Evolutionary conservation across 2,329 filamentous ascomycete species (phyloP).

Genomic region (Neobulgaria alba): DNA sequence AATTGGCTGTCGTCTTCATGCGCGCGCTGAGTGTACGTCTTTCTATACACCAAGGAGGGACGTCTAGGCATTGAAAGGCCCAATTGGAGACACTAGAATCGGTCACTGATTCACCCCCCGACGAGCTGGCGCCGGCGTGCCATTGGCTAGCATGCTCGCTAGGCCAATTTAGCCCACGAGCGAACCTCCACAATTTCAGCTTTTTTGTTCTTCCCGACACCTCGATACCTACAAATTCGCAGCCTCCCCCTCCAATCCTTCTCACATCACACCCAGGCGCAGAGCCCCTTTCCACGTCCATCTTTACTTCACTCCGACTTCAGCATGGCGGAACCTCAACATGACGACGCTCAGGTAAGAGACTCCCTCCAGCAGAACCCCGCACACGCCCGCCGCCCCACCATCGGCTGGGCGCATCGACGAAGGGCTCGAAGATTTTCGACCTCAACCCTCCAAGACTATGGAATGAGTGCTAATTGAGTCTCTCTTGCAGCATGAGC

Average conservation of each 20-base stretch:
- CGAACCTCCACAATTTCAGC: neutral
- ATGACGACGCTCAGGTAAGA: neutral
- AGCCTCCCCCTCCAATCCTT: slow-evolving; percentile 2
- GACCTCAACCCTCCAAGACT: neutral
- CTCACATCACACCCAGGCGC: slow-evolving; percentile 1
- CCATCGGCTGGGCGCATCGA: slow-evolving; percentile 23
- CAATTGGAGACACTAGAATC: too few species aligned
- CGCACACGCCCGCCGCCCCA: slow-evolving; percentile 26
- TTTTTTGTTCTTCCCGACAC: too few species aligned
- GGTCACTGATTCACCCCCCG: too few species aligned
- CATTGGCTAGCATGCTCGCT: too few species aligned
- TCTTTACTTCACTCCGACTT: slow-evolving; percentile 4
- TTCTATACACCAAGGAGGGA: too few species aligned
- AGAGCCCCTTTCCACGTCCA: too few species aligned
- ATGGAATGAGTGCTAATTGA: neutral
- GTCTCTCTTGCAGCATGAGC: slow-evolving; percentile 25
- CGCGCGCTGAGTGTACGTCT: too few species aligned
- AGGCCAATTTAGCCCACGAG: neutral
- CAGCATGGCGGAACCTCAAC: slow-evolving; percentile 1
- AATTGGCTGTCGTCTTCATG: too few species aligned
- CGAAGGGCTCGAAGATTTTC: neutral
- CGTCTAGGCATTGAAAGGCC: too few species aligned
- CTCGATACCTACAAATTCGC: slow-evolving; percentile 3
- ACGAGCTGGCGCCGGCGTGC: too few species aligned
- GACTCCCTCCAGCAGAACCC: slow-evolving; percentile 28